Percentiles rank a stretch among this genome's conserved stretches.
phyloP scores from a whole-genome alignment of 352 stramenopile genomes.

The Phytophthora tubulina region DNA sequence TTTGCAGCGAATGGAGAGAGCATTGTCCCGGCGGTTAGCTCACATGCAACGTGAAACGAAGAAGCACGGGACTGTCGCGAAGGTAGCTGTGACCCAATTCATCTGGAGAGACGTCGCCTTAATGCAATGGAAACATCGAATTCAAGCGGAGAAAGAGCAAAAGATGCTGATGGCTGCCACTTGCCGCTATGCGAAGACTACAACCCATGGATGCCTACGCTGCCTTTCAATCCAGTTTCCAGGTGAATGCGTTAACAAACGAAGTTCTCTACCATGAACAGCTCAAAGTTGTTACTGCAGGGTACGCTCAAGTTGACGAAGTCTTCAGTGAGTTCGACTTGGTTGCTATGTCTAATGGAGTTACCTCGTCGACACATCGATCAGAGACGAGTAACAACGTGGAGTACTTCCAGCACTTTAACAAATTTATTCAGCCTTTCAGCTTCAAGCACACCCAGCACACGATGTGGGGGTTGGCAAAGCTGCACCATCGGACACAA shows the following conservation, averaged over 20 bases:
- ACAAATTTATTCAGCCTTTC: constrained; percentile 9
- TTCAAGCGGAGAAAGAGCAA: constrained; percentile 2
- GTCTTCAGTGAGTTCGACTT: neutral
- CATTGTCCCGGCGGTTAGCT: neutral
- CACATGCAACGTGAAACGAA: neutral
- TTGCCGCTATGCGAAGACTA: neutral
- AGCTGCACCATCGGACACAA: constrained; percentile 7
- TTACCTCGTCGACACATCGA: neutral
- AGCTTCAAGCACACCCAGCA: constrained; percentile 2
- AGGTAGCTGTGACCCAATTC: neutral
- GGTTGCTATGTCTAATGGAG: neutral
- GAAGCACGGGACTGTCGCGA: neutral
- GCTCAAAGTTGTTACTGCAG: constrained; percentile 11
- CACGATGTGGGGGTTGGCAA: constrained; percentile 5
- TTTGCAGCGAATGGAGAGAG: neutral
- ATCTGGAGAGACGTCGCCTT: constrained; percentile 12
- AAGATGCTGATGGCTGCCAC: neutral
- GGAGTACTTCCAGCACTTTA: constrained; percentile 1
- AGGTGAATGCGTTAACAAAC: constrained; percentile 9
- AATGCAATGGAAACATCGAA: neutral
- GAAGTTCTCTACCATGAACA: constrained; percentile 20
- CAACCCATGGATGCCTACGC: neutral
- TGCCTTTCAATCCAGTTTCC: constrained; percentile 3
- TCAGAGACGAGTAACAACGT: neutral
- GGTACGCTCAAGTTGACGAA: constrained; percentile 19